Evolutionary conservation across 2,329 filamentous ascomycete species (phyloP), one percentile per base, ranked within the genome.

Genomic region (Westerdykella aurantiaca): DNA sequence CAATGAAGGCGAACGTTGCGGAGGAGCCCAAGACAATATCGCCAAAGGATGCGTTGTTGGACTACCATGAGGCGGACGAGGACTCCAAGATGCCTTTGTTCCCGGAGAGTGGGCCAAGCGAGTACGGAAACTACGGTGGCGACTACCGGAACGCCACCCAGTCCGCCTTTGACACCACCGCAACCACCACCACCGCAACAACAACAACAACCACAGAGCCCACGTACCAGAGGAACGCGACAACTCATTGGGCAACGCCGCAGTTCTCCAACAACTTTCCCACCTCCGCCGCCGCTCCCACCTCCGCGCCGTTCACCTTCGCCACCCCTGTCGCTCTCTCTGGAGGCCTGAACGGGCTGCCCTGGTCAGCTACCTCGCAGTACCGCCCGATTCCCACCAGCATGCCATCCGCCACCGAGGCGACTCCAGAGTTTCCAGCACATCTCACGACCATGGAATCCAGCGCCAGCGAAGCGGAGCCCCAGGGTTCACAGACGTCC

Each of bases 41-140:
- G 1, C 93, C 91, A 18, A 94, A 95, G 69, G 91, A 97, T 58
- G 87, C 90, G 1, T 70, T 95, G 47, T 71, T 96, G 39, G 90
- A 96, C 47, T 95, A 90, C 62, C 80, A 84, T 48, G 88, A 93
- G 33, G 68, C 74, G 0, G 86, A 90, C 2, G 82, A 84, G 14
- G 83, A 85, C 38, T 70, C 78, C 4, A 81, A 81, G 46, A 81
- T 85, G 56, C 82, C 87, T 11, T 71, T 95, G 16, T 95, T 95
- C 61, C 79, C 86, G 3, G 74, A 79, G 1, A 73, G 78, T 43
- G 73, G 79, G 34, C 64, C 73, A 37, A 70, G 69, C 55, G 77
- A 80, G 60, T 76, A 74, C 60, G 63, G 72, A 49, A 52, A 56
- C 45, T 70, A 69, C 57, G 60, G 64, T 64, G 50, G 70, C 59